These are phyloP conservation scores for Aeschynomene evenia DNA, from an alignment of 306 rosid species.

Conservation along the genomic window DNA sequence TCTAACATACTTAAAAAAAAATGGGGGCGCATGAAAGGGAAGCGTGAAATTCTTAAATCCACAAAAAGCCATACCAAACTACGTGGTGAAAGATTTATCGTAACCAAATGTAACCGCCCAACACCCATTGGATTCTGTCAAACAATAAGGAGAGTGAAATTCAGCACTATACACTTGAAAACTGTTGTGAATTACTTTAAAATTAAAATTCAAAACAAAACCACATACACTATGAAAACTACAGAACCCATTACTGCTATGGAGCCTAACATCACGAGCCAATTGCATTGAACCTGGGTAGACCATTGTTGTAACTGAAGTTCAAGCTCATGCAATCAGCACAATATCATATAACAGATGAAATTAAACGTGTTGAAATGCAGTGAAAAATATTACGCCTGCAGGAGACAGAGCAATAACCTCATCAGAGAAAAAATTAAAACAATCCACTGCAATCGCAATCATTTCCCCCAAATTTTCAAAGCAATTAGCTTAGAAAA, in stretches of 20 bases:
- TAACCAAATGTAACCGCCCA: slow-evolving; percentile 54
- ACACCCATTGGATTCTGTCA: slow-evolving; percentile 53
- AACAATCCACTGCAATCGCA: background rate
- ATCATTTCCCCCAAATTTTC: background rate
- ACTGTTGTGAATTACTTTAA: background rate
- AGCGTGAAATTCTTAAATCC: slow-evolving; percentile 3
- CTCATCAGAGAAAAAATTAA: slow-evolving; percentile 2
- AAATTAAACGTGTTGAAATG: background rate
- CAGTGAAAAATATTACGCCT: slow-evolving; percentile 13
- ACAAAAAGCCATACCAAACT: slow-evolving; percentile 62
- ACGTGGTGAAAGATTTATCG: slow-evolving; percentile 55
- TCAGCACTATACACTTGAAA: slow-evolving; percentile 6
- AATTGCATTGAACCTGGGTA: slow-evolving; percentile 58
- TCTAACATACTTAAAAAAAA: background rate
- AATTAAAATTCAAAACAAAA: slow-evolving; percentile 34
- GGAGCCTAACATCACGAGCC: slow-evolving; percentile 49
- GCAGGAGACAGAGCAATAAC: slow-evolving; percentile 3
- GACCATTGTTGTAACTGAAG: slow-evolving; percentile 50
- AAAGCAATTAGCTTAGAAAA: background rate
- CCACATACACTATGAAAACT: slow-evolving; percentile 53
- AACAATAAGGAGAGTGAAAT: slow-evolving; percentile 21
- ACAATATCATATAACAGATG: background rate
- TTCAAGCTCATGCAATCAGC: slow-evolving; percentile 28
- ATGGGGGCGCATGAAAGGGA: background rate
- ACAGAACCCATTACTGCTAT: slow-evolving; percentile 34